Base-by-base conservation (phyloP, 805 yeast genomes). In the Yamadazyma takamatsuzukensis region DNA sequence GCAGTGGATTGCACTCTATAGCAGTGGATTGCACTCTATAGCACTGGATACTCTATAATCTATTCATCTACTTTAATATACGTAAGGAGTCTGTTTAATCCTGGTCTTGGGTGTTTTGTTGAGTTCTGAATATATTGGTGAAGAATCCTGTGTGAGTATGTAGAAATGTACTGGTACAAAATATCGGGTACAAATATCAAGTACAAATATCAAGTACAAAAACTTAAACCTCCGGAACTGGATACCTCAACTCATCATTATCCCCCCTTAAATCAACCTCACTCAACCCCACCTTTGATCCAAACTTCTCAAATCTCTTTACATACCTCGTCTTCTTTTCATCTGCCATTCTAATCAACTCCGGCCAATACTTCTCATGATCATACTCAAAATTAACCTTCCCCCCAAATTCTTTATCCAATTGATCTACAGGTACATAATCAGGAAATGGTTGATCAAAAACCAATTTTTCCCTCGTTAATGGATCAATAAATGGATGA, bases 401-500 rank as follows among this genome's bases (percentile, higher is more conserved):
- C 4, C 99, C 99, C 21, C 94, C 95, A 50, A 86, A 90, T 21
- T 78, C 80, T 49, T 72, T 69, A 53, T 88, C 97, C 41, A 93
- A 71, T 56, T 88, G 96, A 34, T 77, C 82, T 17, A 59, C 59
- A 1, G 95, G 95, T 10, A 88, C 93, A 49, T 83, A 90, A 21
- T 85, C 67, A 15, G 78, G 72, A 59, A 89, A 86, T 11, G 96
- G 95, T 47, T 88, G 86, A 55, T 86, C 94, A 54, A 80, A 93
- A 4, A 88, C 94, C 43, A 93, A 73, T 63, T 93, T 93, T 59
- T 89, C 96, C 41, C 95, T 73, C 2, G 99, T 93, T 51, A 86
- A 63, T 7, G 98, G 97, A 54, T 93, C 98, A 44, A 93, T 93
- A 56, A 93, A 93, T 4, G 99, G 98, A 49, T 85, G 86, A 43